Evolutionary conservation across 139 green algal species (phyloP), one percentile per base, ranked within the genome.

Genomic region (Coelastrella sp.): DNA sequence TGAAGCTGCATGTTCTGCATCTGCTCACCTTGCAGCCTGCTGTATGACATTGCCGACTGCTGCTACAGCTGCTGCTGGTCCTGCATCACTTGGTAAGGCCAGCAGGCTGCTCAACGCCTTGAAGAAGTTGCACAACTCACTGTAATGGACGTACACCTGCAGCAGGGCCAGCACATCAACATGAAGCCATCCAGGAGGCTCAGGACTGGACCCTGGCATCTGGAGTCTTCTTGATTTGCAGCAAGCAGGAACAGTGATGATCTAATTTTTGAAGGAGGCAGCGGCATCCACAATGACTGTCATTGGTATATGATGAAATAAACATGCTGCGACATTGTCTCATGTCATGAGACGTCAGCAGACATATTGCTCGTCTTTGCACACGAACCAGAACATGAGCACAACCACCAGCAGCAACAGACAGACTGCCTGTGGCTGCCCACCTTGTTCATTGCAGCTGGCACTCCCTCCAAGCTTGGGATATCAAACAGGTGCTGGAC

Each of bases 371-470:
- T 22, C 19, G 6, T 24, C 9, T 11, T 83, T 61, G 0, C 15
- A 66, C 78, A 22, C 10, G 6, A 24, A 9, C 17, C 79, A n/a
- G 19, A 56, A 10, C 57, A 70, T 24, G 57, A 56, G 7, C 56
- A 17, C 17, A 8, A 49, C 12, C 14, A 7, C 0, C 78, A 57
- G 24, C 76, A 57, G 76, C 24, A 49, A 35, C 56, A 86, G 9
- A 25, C 49, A 49, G 80, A 19, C 24, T 35, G 49, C 25, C 59
- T 19, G 9, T n/a, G 59, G 12, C 57, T 25, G 7, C 78, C 57
- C 27, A 94, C 93, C 93, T 93, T 91, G 78, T 93, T 95, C 78
- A 95, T 90, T 19, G 89, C 84, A 24, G 93, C 81, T 11, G 93
- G 79, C 22, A 92, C 80, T 19, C 84, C 90, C 58, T 93, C 93